Evolutionary conservation across 768 basidiomycete genomes (phyloP), one percentile per base, ranked within the genome.

Genomic region (Asterophora parasitica): DNA sequence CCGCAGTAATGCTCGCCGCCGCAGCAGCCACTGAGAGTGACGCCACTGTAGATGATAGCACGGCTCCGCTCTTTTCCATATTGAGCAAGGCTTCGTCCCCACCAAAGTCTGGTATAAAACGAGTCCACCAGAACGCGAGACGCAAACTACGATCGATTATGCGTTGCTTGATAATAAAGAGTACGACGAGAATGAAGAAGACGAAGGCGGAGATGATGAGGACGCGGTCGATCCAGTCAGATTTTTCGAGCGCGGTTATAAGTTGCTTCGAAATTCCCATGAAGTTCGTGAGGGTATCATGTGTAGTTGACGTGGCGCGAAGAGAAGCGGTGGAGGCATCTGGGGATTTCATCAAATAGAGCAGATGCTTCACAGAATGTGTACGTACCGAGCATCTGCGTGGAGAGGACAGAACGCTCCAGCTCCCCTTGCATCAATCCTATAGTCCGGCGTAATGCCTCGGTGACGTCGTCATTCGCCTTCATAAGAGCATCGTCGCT

Each of bases 181-280:
- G 75, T 6, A 92, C 82, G 26, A 89, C 85, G 13, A 93, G 78
- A 49, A 83, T 52, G 70, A 99, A 99, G 65, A 97, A 89, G 9
- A 73, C 61, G 30, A 98, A 80, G 0, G 81, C 89, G 1, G 82
- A 74, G 46, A 92, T 68, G 57, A 99, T 85, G 52, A 98, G 70
- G 23, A 96, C 63, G 5, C 94, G 85, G 70, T 99, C 96, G 15
- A 94, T 71, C 82, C 88, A 85, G 71, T 98, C 94, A 12, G 92
- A 79, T 50, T 85, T 85, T 66, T 96, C 90, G 40, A 99, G 82
- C 0, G 85, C 81, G 11, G 85, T 88, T 54, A 98, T 82, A 52
- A 99, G 80, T 20, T 85, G 77, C 58, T 88, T 87, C 2, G 93
- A 95, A 37, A 86, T 83, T 42, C 73, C 70, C 62, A 97, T 80